Conservation (phyloP, 768 basidiomycete species). For the Mycena capillaripes region DNA sequence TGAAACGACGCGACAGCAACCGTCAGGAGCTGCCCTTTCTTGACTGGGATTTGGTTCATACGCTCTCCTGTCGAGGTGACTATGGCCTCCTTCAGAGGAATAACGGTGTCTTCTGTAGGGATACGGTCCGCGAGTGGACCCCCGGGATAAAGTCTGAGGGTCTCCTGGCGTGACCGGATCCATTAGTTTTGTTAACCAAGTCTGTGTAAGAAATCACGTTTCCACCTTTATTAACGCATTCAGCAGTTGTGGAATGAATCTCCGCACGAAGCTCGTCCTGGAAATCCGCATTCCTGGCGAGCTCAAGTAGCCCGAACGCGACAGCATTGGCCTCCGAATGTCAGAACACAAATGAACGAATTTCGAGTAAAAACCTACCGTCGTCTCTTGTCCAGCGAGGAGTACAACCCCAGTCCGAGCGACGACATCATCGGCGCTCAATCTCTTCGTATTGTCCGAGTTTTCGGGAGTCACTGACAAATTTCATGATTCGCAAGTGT, state of each 20-base stretch:
- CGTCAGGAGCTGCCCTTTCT: too few species aligned
- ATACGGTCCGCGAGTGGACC: too few species aligned
- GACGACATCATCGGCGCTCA: background rate
- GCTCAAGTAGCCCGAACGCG: background rate
- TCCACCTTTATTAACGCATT: constrained; percentile 31
- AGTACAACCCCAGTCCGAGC: background rate
- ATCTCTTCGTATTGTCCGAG: background rate
- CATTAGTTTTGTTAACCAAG: background rate
- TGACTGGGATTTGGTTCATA: too few species aligned
- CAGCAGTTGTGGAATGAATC: constrained; percentile 10
- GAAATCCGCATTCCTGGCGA: constrained; percentile 17
- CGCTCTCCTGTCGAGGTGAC: too few species aligned
- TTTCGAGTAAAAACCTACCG: background rate
- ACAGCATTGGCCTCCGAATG: background rate
- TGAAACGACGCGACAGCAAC: too few species aligned
- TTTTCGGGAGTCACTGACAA: background rate
- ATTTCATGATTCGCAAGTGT: background rate
- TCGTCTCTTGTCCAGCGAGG: background rate
- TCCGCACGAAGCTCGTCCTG: constrained; percentile 18
- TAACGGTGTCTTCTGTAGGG: too few species aligned
- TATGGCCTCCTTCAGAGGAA: too few species aligned
- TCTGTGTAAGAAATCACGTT: too few species aligned
- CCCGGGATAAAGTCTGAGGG: too few species aligned
- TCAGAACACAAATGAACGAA: background rate
- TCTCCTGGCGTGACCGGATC: constrained; percentile 24